Conservation (phyloP, 2,329 filamentous ascomycete species). For the Phialophora expanda region DNA sequence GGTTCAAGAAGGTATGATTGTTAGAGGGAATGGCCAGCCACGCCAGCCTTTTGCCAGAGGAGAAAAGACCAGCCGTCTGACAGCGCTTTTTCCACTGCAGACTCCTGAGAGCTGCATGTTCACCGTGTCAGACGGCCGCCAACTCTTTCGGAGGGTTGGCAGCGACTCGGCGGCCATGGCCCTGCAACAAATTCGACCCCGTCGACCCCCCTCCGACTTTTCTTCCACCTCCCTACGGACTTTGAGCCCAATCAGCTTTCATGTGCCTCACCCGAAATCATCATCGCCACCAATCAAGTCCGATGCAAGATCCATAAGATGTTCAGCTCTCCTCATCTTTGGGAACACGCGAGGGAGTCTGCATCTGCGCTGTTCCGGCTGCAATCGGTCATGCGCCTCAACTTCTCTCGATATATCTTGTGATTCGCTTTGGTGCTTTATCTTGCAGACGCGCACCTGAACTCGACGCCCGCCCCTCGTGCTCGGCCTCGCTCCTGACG, state of each 20-base stretch:
- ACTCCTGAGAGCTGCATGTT: background rate
- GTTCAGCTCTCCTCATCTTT: conserved; percentile 16
- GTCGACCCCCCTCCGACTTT: background rate
- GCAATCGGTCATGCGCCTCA: conserved; percentile 16
- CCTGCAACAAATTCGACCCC: background rate
- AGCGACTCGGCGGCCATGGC: background rate
- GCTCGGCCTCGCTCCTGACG: background rate
- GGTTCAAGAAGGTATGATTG: background rate
- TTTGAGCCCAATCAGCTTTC: conserved; percentile 27
- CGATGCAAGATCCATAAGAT: conserved; percentile 6
- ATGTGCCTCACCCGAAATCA: conserved; percentile 15
- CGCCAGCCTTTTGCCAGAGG: background rate
- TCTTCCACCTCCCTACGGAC: conserved; percentile 23
- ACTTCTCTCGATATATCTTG: conserved; percentile 2
- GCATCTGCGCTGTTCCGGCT: conserved; percentile 2
- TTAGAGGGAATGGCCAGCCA: background rate
- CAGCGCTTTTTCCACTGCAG: background rate
- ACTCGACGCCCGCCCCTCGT: conserved; percentile 4
- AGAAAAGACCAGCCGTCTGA: background rate
- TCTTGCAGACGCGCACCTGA: background rate
- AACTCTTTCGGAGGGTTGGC: background rate
- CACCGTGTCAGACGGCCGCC: background rate
- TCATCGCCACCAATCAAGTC: conserved; percentile 21
- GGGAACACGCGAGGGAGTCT: conserved; percentile 14
- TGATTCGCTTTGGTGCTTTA: conserved; percentile 12